Evolutionary conservation across 305 asterid genomes (phyloP).

Genomic region (Rubia occidens): DNA sequence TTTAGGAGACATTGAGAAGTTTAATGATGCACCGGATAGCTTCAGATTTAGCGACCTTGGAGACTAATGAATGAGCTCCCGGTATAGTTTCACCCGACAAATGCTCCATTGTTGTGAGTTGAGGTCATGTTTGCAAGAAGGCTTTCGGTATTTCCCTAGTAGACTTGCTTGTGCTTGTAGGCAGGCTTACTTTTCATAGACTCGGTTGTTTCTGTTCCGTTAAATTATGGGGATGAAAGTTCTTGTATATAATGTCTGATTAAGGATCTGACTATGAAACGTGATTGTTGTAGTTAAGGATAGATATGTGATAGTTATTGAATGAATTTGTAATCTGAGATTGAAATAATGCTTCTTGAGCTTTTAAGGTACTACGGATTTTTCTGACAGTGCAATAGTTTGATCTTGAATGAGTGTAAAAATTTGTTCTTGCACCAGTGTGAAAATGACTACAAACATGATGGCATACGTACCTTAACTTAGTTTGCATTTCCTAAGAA

Average conservation of each 20-base stretch:
- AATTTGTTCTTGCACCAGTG: neutral
- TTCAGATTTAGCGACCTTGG: constrained; percentile 42
- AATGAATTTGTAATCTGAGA: neutral
- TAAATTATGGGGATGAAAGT: constrained; percentile 2
- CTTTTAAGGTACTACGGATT: neutral
- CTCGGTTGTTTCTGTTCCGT: neutral
- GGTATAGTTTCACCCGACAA: constrained; percentile 8
- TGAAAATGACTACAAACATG: too few species aligned
- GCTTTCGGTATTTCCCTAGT: neutral
- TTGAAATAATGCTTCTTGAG: neutral
- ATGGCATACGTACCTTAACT: neutral
- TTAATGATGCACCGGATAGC: constrained; percentile 41
- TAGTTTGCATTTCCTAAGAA: neutral
- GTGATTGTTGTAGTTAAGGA: constrained; percentile 1
- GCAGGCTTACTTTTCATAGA: constrained; percentile 1
- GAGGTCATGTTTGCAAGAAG: neutral
- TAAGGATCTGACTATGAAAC: neutral
- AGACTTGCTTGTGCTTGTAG: neutral
- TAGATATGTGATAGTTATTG: neutral
- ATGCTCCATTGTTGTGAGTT: neutral
- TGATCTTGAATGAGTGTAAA: neutral
- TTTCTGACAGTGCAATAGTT: neutral
- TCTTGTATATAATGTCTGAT: constrained; percentile 12
- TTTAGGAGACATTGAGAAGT: constrained; percentile 45
- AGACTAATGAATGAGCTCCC: constrained; percentile 23